Conservation (phyloP, 1,284 basidiomycete species). For the Ganoderma boninense region DNA sequence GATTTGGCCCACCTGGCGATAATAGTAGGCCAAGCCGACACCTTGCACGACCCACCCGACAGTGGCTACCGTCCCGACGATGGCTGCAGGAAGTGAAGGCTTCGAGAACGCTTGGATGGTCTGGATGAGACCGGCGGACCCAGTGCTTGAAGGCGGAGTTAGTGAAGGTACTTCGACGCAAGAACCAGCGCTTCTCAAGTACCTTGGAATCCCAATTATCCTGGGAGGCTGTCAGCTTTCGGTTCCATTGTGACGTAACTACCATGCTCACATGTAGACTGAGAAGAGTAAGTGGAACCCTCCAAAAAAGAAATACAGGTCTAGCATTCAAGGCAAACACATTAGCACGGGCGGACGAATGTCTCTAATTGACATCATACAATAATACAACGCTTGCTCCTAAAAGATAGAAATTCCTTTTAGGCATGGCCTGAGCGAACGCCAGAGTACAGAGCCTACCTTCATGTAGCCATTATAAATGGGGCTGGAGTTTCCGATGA, state of each 20-base stretch:
- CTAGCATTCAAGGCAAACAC: slow-evolving; percentile 49
- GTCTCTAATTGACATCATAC: slow-evolving; percentile 51
- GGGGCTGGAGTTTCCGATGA: slow-evolving; percentile 60
- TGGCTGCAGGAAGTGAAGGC: slow-evolving; percentile 73
- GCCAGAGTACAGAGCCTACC: slow-evolving; percentile 53
- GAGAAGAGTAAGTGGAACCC: slow-evolving; percentile 94
- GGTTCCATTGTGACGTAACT: slow-evolving; percentile 22
- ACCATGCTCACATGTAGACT: slow-evolving; percentile 76
- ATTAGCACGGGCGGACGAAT: background rate
- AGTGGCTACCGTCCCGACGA: slow-evolving; percentile 83
- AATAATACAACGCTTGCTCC: slow-evolving; percentile 90
- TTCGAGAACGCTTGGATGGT: slow-evolving; percentile 82
- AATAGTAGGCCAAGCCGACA: slow-evolving; percentile 84
- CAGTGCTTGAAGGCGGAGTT: slow-evolving; percentile 68
- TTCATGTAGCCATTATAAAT: slow-evolving; percentile 98
- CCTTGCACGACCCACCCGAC: slow-evolving; percentile 91
- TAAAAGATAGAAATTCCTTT: slow-evolving; percentile 40
- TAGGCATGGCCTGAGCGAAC: slow-evolving; percentile 15
- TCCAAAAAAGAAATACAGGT: slow-evolving; percentile 94
- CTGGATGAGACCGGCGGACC: slow-evolving; percentile 95
- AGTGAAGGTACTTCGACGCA: slow-evolving; percentile 9
- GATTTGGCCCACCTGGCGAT: slow-evolving; percentile 65
- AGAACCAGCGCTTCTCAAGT: slow-evolving; percentile 28
- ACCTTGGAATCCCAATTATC: slow-evolving; percentile 89
- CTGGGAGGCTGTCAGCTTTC: slow-evolving; percentile 51